phyloP scores from a whole-genome alignment of 208 protist species.

The Leishmania tropica region DNA sequence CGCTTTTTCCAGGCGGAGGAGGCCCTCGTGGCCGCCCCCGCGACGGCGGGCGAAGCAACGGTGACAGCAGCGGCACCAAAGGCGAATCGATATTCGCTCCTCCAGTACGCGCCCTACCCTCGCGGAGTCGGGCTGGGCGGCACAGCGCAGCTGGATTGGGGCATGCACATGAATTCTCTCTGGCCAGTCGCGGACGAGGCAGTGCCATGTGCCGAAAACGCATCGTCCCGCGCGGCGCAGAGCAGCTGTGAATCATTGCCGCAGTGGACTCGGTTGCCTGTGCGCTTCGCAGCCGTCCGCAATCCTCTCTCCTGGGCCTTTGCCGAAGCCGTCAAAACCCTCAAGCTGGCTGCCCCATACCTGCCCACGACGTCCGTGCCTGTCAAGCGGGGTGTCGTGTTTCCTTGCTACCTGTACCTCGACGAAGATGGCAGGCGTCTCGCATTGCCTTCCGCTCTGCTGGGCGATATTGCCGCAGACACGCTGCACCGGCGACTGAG shows the following conservation, averaged over 20 bases:
- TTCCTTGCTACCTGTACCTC: constrained; percentile 46
- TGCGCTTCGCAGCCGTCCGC: constrained; percentile 32
- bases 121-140: constrained; percentile 61
- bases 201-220: not conserved
- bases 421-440: constrained; percentile 62
- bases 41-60: not conserved
- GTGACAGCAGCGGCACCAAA: not conserved
- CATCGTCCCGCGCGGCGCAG: not conserved
- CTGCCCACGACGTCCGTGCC: constrained; percentile 20
- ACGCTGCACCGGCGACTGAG: constrained; percentile 22
- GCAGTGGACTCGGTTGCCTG: constrained; percentile 32
- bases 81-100: constrained; percentile 18
- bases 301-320: constrained; percentile 78
- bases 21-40: not conserved
- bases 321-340: constrained; percentile 40
- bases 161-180: constrained; percentile 41
- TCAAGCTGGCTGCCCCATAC: constrained; percentile 21
- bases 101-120: constrained; percentile 50
- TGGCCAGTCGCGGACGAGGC: not conserved
- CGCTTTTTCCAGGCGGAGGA: constrained; percentile 18
- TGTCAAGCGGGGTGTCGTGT: constrained; percentile 31
- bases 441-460: constrained; percentile 37
- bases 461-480: constrained; percentile 22
- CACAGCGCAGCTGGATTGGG: constrained; percentile 67
- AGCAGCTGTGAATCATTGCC: not conserved